These are phyloP conservation scores for Elsinoe batatas DNA, from an alignment of 2,329 filamentous ascomycete species.

Conservation along the genomic window DNA sequence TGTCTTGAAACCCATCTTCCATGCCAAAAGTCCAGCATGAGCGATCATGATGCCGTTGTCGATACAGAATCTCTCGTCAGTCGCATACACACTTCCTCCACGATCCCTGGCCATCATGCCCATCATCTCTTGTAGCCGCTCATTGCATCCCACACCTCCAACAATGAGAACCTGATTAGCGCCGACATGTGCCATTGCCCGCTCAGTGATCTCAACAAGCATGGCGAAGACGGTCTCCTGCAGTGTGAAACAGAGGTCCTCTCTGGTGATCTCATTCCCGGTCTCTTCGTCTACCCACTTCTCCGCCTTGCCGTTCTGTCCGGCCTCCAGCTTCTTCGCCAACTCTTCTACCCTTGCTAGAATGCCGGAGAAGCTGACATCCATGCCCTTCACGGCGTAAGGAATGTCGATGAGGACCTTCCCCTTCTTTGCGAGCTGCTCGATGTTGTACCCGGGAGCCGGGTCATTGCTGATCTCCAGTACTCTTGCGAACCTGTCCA, in stretches of 20 bases:
- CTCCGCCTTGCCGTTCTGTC: slow-evolving; percentile 18
- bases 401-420: slow-evolving; percentile 72
- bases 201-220: slow-evolving; percentile 96
- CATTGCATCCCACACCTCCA: slow-evolving; percentile 90
- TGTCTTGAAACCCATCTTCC: slow-evolving; percentile 69
- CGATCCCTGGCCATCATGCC: slow-evolving; percentile 82
- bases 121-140: slow-evolving; percentile 97
- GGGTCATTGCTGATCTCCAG: slow-evolving; percentile 90
- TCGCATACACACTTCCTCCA: slow-evolving; percentile 84
- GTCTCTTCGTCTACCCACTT: slow-evolving; percentile 33
- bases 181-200: slow-evolving; percentile 96
- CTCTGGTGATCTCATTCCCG: slow-evolving; percentile 58
- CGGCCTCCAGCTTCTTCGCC: slow-evolving; percentile 53
- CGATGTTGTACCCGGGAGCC: slow-evolving; percentile 94
- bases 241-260: slow-evolving; percentile 84
- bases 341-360: slow-evolving; percentile 72
- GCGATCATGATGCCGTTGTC: slow-evolving; percentile 99
- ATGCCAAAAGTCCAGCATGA: slow-evolving; percentile 82
- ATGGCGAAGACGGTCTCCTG: slow-evolving; percentile 96
- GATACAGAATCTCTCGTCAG: slow-evolving; percentile 95
- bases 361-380: slow-evolving; percentile 91
- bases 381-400: slow-evolving; percentile 97
- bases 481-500: slow-evolving; percentile 89
- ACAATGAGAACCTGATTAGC: slow-evolving; percentile 86
- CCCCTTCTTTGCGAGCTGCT: slow-evolving; percentile 74